A percentile compares a stretch with the other conserved stretches of the same genome.
phyloP scores from a whole-genome alignment of 805 yeast species.

The Pichia nanzhaoensis region DNA sequence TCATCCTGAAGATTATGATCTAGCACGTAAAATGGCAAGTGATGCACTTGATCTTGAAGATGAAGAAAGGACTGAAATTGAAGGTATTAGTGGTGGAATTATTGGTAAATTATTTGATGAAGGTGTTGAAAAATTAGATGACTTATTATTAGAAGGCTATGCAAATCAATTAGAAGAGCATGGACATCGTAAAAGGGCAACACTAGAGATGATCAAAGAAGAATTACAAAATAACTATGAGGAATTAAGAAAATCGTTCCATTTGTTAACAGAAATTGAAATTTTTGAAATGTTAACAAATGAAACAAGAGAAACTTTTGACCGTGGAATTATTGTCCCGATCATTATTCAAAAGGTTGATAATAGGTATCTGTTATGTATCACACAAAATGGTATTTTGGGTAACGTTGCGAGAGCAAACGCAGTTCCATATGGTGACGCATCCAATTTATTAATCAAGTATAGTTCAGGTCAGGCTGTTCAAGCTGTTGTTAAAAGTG shows the following conservation, averaged over 20 bases:
- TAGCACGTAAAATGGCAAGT: conserved; percentile 96
- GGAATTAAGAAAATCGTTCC: conserved; percentile 75
- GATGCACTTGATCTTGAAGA: conserved; percentile 96
- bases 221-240: conserved; percentile 85
- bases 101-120: conserved; percentile 66
- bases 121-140: conserved; percentile 71
- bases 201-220: conserved; percentile 74
- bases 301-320: conserved; percentile 65
- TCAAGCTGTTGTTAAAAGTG: conserved; percentile 67
- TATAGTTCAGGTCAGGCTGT: conserved; percentile 71
- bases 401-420: conserved; percentile 29
- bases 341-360: conserved; percentile 64
- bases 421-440: conserved; percentile 41
- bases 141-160: conserved; percentile 81
- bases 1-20: conserved; percentile 95
- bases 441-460: conserved; percentile 33
- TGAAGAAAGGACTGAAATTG: conserved; percentile 71
- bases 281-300: conserved; percentile 88
- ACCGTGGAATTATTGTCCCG: conserved; percentile 66
- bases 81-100: conserved; percentile 72
- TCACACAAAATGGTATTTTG: conserved; percentile 50
- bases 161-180: conserved; percentile 83
- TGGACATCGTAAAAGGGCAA: conserved; percentile 67
- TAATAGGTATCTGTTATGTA: conserved; percentile 31
- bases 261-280: conserved; percentile 55